Evolutionary conservation across 257 asterid genomes (phyloP).

Genomic region (Anisodus tanguticus): DNA sequence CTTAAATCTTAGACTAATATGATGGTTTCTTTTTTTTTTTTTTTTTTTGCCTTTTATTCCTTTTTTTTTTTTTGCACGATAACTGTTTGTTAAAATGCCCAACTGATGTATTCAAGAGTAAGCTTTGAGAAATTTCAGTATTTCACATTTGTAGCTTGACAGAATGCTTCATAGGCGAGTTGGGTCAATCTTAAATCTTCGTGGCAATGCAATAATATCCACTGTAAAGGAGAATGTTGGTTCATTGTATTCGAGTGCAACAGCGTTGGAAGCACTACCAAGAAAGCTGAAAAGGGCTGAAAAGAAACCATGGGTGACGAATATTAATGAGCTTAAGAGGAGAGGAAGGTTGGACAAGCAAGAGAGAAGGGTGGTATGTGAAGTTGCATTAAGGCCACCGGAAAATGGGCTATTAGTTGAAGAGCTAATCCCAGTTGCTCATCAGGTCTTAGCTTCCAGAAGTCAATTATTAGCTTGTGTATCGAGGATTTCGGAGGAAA

Average conservation of each 20-base stretch:
- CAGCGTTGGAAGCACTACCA: constrained; percentile 41
- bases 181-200: background rate
- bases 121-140: background rate
- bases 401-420: constrained; percentile 68
- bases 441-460: constrained; percentile 57
- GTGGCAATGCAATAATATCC: background rate
- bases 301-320: constrained; percentile 71
- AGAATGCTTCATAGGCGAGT: constrained; percentile 17
- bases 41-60: too few species aligned
- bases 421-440: constrained; percentile 74
- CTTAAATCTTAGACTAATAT: background rate
- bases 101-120: background rate
- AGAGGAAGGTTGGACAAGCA: constrained; percentile 52
- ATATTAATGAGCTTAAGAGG: constrained; percentile 60
- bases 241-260: constrained; percentile 40
- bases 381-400: constrained; percentile 58
- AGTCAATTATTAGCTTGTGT: constrained; percentile 49
- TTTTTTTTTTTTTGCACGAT: too few species aligned
- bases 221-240: constrained; percentile 18
- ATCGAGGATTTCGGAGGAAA: constrained; percentile 46
- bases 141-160: background rate
- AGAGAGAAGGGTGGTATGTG: constrained; percentile 49
- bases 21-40: too few species aligned
- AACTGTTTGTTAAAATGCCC: background rate
- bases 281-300: constrained; percentile 54